Evolutionary conservation across 2,329 filamentous ascomycete genomes (phyloP), one percentile per base, ranked within the genome.

Genomic region (Colletotrichum incanum): DNA sequence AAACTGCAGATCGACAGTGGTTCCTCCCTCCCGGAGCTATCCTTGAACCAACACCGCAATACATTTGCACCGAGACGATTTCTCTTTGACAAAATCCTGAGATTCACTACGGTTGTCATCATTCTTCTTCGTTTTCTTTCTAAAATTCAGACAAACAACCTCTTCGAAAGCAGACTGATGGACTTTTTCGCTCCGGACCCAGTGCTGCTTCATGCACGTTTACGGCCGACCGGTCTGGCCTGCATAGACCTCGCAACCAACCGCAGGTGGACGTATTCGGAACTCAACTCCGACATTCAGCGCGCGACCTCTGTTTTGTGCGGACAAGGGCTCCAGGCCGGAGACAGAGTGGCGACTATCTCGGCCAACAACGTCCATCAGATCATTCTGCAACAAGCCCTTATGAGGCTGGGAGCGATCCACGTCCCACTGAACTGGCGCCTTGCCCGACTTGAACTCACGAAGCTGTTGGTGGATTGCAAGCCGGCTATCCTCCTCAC

Each of bases 371-470:
- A 14, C 11, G 70, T 72, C 20, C 31, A 70, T 60, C 70, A 72
- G 65, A 70, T 72, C 70, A 70, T 72, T 26, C 45, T 70, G 47
- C 70, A 70, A 26, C 70, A 72, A 55, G 70, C 70, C 28, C 39
- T 72, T 50, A 52, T 60, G 59, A 62, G 70, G 23, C 39, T 69
- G 18, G 70, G 65, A 4, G 70, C 70, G 18, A 55, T 72, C 47
- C 55, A 60, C 39, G 70, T 72, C 16, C 70, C 70, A 20, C 66
- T 70, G 37, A 72, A 72, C 41, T 72, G 70, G 70, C 70, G 70
- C 16, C 70, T 72, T 28, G 65, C 70, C 54, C 70, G n/a, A 23
- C 59, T 65, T 54, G 70, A 72, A n/a, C 70, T 72, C 4, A 43
- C 65, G 31, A 72, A 55, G 16, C 31, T 70, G 52, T 37, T 72